phyloP scores from a whole-genome alignment of 202 grass and related monocot genomes.

The Zizania palustris region DNA sequence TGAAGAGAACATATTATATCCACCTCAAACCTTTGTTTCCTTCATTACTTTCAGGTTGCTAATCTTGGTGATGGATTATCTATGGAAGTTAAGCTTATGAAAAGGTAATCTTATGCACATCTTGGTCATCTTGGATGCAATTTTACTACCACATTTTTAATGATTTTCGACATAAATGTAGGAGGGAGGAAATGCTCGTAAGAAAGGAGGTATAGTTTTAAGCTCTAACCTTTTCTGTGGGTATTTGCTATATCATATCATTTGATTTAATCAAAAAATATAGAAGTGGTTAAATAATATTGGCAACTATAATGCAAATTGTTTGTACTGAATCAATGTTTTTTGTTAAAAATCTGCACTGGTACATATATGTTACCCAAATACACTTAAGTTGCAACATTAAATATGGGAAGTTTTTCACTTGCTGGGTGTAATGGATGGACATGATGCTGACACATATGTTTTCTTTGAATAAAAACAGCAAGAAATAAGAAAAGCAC shows the following conservation, averaged over 20 bases:
- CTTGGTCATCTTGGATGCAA: slow-evolving; percentile 24
- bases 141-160: slow-evolving; percentile 40
- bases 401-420: not conserved
- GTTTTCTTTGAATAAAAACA: slow-evolving; percentile 49
- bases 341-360: not conserved
- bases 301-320: slow-evolving; percentile 22
- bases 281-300: not conserved
- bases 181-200: slow-evolving; percentile 85
- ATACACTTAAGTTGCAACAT: too few species aligned
- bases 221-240: slow-evolving; percentile 10
- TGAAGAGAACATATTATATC: slow-evolving; percentile 29
- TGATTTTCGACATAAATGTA: slow-evolving; percentile 49
- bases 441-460: slow-evolving; percentile 27
- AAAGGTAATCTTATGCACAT: slow-evolving; percentile 60
- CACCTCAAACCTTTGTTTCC: slow-evolving; percentile 19
- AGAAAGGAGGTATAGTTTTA: slow-evolving; percentile 74
- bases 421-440: slow-evolving; percentile 15
- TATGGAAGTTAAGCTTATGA: slow-evolving; percentile 92
- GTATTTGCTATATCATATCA: not conserved
- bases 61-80: slow-evolving; percentile 89
- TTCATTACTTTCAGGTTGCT: slow-evolving; percentile 60
- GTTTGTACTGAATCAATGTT: not conserved
- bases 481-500: slow-evolving; percentile 84
- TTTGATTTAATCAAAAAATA: not conserved
- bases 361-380: too few species aligned